Evolutionary conservation across 192 early-diverging fungal genomes (phyloP).

Genomic region (Podila epicladia): DNA sequence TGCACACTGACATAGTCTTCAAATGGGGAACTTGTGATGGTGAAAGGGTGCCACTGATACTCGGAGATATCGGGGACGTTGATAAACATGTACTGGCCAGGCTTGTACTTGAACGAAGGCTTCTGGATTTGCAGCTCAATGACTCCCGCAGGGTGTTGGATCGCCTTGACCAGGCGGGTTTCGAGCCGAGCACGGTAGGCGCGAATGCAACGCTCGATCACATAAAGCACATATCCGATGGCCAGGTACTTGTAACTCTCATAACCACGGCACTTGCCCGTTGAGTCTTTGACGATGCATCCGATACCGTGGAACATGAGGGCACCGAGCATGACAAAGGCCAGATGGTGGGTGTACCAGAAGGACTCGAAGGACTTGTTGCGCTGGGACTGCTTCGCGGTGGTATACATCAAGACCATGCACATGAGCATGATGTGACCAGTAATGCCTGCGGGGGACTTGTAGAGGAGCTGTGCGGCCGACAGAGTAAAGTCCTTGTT

Average conservation of each 20-base stretch:
- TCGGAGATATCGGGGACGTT: slow-evolving; percentile 71
- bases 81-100: slow-evolving; percentile 81
- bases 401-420: slow-evolving; percentile 71
- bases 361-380: slow-evolving; percentile 77
- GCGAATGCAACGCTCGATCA: slow-evolving; percentile 72
- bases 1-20: slow-evolving; percentile 57
- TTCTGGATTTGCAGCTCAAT: slow-evolving; percentile 76
- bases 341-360: slow-evolving; percentile 82
- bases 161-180: slow-evolving; percentile 72
- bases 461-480: slow-evolving; percentile 35
- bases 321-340: slow-evolving; percentile 67
- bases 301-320: slow-evolving; percentile 76
- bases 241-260: slow-evolving; percentile 60
- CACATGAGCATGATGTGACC: slow-evolving; percentile 73
- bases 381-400: slow-evolving; percentile 67
- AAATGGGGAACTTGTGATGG: slow-evolving; percentile 57
- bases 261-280: slow-evolving; percentile 49
- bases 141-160: slow-evolving; percentile 77
- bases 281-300: slow-evolving; percentile 56
- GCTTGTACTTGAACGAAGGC: slow-evolving; percentile 55
- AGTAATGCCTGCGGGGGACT: slow-evolving; percentile 64
- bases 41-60: slow-evolving; percentile 85
- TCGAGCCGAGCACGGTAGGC: slow-evolving; percentile 56
- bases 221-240: slow-evolving; percentile 63
- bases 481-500: slow-evolving; percentile 15